phyloP scores from a whole-genome alignment of 768 basidiomycete species.

The Mycena floridula region DNA sequence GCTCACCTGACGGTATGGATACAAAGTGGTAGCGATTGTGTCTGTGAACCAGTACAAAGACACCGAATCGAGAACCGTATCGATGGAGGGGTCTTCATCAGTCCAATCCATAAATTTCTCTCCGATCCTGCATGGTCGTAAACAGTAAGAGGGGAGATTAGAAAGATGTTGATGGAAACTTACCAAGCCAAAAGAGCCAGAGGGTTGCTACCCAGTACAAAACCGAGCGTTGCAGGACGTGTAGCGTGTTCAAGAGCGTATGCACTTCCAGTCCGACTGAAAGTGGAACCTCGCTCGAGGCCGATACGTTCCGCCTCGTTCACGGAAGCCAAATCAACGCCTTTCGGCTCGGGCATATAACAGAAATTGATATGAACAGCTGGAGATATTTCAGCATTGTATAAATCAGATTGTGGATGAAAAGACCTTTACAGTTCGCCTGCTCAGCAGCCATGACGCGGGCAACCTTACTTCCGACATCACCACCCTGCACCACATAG shows the following conservation, averaged over 20 bases:
- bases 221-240: slow-evolving; percentile 15
- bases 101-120: slow-evolving; percentile 24
- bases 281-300: background rate
- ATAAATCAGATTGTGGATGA: slow-evolving; percentile 3
- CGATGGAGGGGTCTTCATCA: slow-evolving; percentile 12
- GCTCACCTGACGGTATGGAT: slow-evolving; percentile 16
- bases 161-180: slow-evolving; percentile 1
- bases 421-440: slow-evolving; percentile 20
- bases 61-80: slow-evolving; percentile 17
- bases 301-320: background rate
- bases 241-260: slow-evolving; percentile 19
- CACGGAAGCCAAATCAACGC: background rate
- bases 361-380: background rate
- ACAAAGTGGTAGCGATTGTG: slow-evolving; percentile 18
- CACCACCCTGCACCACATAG: slow-evolving; percentile 25
- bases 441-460: slow-evolving; percentile 13
- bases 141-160: background rate
- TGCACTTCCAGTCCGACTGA: slow-evolving; percentile 1
- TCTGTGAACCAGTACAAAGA: slow-evolving; percentile 22
- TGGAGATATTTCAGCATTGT: background rate
- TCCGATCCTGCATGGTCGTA: slow-evolving; percentile 17
- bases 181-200: slow-evolving; percentile 21
- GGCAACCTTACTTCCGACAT: slow-evolving; percentile 20
- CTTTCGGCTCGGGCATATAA: background rate
- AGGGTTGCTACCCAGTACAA: slow-evolving; percentile 15